Percentiles rank a stretch among this genome's conserved stretches.
phyloP scores from a whole-genome alignment of 345 rosid genomes.

The Salix dunnii region DNA sequence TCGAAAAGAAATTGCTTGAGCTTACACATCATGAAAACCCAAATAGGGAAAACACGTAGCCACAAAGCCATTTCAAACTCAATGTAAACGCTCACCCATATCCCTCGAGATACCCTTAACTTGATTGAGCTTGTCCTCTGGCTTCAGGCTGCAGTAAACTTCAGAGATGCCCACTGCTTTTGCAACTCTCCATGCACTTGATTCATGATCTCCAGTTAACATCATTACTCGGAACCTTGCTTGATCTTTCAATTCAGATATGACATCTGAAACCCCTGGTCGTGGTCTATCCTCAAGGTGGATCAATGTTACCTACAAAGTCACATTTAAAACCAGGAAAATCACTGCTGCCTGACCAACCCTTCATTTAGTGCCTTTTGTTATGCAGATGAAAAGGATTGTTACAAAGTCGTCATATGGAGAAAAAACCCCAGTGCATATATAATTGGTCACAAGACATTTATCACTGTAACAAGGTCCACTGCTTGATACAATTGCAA shows the following conservation, averaged over 20 bases:
- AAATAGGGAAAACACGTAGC: not conserved
- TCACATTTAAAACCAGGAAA: constrained; percentile 7
- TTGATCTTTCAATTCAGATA: constrained; percentile 54
- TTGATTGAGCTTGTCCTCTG: constrained; percentile 86
- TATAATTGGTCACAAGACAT: not conserved
- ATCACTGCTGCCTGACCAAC: not conserved
- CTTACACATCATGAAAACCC: not conserved
- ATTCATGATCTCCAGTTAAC: constrained; percentile 91
- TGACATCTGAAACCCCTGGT: constrained; percentile 69
- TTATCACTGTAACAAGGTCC: not conserved
- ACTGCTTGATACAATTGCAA: not conserved
- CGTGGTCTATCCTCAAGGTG: constrained; percentile 97
- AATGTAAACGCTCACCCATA: constrained; percentile 49
- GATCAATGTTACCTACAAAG: constrained; percentile 72
- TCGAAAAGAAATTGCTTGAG: not conserved
- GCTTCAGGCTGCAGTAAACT: constrained; percentile 79
- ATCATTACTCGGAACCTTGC: constrained; percentile 74
- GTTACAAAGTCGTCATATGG: not conserved
- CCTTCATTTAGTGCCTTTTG: not conserved
- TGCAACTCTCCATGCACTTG: constrained; percentile 96
- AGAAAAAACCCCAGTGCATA: not conserved
- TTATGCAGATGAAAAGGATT: not conserved
- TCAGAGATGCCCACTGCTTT: constrained; percentile 78
- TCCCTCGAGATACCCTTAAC: constrained; percentile 70
- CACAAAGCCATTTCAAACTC: not conserved